Evolutionary conservation across 805 yeast genomes (phyloP), one percentile per base, ranked within the genome.

Genomic region (Wickerhamiella lipophila): DNA sequence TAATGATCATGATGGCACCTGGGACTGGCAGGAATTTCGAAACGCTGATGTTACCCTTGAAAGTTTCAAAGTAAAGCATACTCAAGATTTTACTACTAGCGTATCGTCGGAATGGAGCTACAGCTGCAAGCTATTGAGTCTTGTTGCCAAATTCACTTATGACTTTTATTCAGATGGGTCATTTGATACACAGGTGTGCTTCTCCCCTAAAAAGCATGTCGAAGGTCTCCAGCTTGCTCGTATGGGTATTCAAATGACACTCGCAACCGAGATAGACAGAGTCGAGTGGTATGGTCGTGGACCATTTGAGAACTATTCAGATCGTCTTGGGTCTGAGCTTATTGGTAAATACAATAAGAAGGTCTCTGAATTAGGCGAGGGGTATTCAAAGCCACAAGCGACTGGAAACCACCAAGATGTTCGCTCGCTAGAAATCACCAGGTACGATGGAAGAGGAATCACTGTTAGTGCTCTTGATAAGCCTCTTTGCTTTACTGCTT

Each of bases 361-460:
- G 3, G 55, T 51, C 16, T 50, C 41, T 3, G 54, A 55, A 0
- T 52, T 64, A 18, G 60, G 58, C 46, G 56, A 53, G 36, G 42
- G 43, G 23, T 66, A 65, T 50, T 68, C 65, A 13, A 63, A 56
- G 35, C 69, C 69, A 1, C 69, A 66, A 52, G 69, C 66, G 39
- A 62, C 60, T 46, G 68, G 69, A 23, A 66, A 65, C 50, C 63
- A 64, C 27, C 53, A 56, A 22, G 67, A 59, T 39, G 61, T 65
- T 9, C 54, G 61, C 13, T 64, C 67, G 68, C 50, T 61, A 4
- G 26, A 49, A 42, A 27, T 52, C 3, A 39, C 49, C 7, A 3
- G 39, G 9, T 34, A n/a, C 16, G 47, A 44, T 34, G 47, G 47
- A 12, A 34, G 22, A n/a, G 44, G 52, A 3, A 51, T 30, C 13